Evolutionary conservation across 1,284 basidiomycete species (phyloP).

Genomic region (Laetiporus sulphureus): DNA sequence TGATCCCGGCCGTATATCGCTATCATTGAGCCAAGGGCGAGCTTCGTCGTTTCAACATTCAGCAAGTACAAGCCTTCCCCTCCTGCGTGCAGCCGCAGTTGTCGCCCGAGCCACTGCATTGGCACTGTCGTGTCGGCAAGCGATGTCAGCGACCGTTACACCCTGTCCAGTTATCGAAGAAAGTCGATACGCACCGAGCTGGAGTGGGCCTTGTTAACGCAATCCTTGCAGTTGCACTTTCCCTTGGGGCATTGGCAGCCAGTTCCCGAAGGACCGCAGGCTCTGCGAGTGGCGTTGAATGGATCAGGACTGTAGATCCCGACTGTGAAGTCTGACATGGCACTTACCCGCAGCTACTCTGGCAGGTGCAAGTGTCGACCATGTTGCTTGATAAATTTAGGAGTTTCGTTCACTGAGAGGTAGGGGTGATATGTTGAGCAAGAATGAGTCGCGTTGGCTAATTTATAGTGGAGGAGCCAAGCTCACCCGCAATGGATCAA

Average conservation of each 20-base stretch:
- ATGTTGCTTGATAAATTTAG: neutral
- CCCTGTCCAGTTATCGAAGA: neutral
- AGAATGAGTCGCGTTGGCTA: no score
- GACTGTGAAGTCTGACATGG: neutral
- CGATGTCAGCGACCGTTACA: neutral
- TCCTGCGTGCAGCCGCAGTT: neutral
- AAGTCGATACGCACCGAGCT: conserved; percentile 12
- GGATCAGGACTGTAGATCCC: neutral
- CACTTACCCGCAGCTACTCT: neutral
- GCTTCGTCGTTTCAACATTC: neutral
- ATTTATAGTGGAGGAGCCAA: no score
- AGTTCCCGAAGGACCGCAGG: conserved; percentile 20
- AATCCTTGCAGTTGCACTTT: conserved; percentile 22
- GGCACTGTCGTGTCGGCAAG: neutral
- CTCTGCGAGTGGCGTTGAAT: conserved; percentile 6
- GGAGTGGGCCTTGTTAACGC: conserved; percentile 21
- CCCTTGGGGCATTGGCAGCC: conserved; percentile 21
- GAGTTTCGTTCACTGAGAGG: neutral
- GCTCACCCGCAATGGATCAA: no score
- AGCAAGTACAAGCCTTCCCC: neutral
- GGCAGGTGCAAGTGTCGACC: neutral
- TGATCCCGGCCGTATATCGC: no score
- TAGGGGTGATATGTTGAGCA: neutral
- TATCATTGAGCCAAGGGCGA: neutral
- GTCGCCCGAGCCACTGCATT: neutral